Percentiles rank a stretch among this genome's conserved stretches.
Conservation (phyloP, 2,329 filamentous ascomycete species). For the Didymella lethalis region DNA sequence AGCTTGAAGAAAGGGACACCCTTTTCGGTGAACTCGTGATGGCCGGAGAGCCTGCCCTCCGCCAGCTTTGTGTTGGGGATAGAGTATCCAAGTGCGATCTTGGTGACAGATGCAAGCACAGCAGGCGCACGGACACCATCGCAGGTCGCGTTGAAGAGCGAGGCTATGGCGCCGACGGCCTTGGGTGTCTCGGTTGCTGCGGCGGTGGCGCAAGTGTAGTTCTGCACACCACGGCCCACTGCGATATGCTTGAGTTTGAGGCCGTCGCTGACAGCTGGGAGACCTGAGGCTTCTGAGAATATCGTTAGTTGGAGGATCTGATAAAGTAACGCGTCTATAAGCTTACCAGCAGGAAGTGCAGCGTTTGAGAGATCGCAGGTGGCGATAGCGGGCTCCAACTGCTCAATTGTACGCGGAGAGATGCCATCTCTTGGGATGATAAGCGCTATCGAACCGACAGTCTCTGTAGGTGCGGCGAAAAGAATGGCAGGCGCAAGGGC, state of each 20-base stretch:
- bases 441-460: constrained; percentile 31
- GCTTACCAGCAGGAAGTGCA: constrained; percentile 45
- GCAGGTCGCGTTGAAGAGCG: constrained; percentile 88
- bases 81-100: constrained; percentile 72
- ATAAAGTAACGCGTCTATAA: too few relatives aligned
- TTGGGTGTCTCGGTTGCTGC: constrained; percentile 69
- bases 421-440: constrained; percentile 28
- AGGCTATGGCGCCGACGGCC: constrained; percentile 77
- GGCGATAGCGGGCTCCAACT: constrained; percentile 33
- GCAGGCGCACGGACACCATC: constrained; percentile 73
- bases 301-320: too few relatives aligned
- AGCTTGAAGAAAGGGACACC: constrained; percentile 84
- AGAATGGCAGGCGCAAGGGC: constrained; percentile 45
- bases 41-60: constrained; percentile 71
- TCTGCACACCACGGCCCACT: constrained; percentile 87
- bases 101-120: constrained; percentile 70
- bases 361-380: constrained; percentile 42
- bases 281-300: constrained; percentile 59
- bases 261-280: constrained; percentile 68
- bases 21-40: constrained; percentile 79
- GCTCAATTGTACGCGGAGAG: constrained; percentile 29
- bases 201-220: constrained; percentile 80
- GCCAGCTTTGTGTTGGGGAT: constrained; percentile 56
- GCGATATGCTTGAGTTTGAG: constrained; percentile 77
- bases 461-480: constrained; percentile 45